Conservation (phyloP, 2,329 filamentous ascomycete genomes). For the Colletotrichum paranaense region DNA sequence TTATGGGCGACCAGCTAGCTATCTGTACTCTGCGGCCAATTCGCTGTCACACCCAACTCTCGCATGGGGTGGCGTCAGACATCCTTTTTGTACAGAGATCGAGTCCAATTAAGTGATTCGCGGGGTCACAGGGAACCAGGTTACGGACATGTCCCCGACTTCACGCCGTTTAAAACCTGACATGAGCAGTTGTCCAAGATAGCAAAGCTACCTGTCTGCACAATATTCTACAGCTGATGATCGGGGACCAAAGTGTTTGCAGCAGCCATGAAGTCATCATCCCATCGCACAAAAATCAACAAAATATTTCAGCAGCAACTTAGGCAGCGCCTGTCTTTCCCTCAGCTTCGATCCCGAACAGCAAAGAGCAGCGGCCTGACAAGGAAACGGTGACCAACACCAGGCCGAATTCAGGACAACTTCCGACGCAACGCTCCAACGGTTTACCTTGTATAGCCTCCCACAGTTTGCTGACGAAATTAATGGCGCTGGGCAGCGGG, state of each 20-base stretch:
- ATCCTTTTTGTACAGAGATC: background rate
- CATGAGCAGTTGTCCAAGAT: background rate
- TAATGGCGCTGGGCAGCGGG: slow-evolving; percentile 18
- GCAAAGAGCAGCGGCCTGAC: slow-evolving; percentile 13
- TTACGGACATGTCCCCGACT: background rate
- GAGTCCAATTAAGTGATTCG: slow-evolving; percentile 12
- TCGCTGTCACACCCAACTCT: slow-evolving; percentile 7
- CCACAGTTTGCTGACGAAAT: slow-evolving; percentile 28
- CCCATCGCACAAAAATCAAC: background rate
- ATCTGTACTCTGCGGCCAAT: background rate
- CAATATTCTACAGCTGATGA: background rate
- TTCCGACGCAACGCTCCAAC: slow-evolving; percentile 29
- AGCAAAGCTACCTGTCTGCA: background rate
- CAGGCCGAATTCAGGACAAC: slow-evolving; percentile 33
- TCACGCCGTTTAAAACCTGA: slow-evolving; percentile 6
- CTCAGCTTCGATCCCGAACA: slow-evolving; percentile 1
- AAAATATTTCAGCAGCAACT: background rate
- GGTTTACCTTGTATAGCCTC: slow-evolving; percentile 8
- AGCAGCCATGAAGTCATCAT: background rate
- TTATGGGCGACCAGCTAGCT: background rate
- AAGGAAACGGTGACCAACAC: slow-evolving; percentile 23
- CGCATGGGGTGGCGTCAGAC: background rate
- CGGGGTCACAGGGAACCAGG: slow-evolving; percentile 13
- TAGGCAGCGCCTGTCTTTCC: background rate
- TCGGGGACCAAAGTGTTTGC: background rate